Conservation (phyloP, 2,329 filamentous ascomycete genomes). For the Aspergillus hortae region DNA sequence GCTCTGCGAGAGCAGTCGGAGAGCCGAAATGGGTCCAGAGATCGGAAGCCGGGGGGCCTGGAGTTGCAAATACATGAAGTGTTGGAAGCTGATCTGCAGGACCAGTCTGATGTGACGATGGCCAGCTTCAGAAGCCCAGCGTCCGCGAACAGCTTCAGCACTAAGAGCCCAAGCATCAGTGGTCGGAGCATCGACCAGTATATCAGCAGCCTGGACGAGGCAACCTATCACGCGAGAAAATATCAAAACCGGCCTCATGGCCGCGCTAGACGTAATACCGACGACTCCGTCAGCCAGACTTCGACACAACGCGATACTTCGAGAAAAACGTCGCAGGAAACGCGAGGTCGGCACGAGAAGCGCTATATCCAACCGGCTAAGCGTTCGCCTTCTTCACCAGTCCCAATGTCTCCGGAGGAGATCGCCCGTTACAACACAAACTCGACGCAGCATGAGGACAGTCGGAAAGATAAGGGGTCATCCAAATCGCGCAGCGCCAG, state of each 20-base stretch:
- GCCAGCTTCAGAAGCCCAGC: conserved; percentile 36
- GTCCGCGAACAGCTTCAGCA: conserved; percentile 47
- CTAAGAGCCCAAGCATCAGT: conserved; percentile 56
- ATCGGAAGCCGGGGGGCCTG: conserved; percentile 74
- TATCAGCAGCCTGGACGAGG: conserved; percentile 79
- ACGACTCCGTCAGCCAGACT: conserved; percentile 44
- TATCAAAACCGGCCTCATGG: conserved; percentile 46
- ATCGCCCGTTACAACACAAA: conserved; percentile 47
- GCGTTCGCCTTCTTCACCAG: conserved; percentile 83
- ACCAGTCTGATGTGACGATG: conserved; percentile 51
- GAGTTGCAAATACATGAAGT: conserved; percentile 59
- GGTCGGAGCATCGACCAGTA: conserved; percentile 74
- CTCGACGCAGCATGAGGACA: conserved; percentile 47
- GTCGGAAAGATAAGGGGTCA: conserved; percentile 40
- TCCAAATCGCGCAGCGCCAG: conserved; percentile 41
- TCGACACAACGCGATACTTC: conserved; percentile 47
- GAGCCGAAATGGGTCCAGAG: conserved; percentile 60
- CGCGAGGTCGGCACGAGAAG: conserved; percentile 61
- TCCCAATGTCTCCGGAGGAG: conserved; percentile 93
- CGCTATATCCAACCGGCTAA: conserved; percentile 73
- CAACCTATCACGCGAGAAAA: conserved; percentile 59
- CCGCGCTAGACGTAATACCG: conserved; percentile 49
- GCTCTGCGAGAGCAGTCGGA: conserved; percentile 59
- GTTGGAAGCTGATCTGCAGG: conserved; percentile 49
- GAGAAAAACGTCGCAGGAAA: conserved; percentile 63